Percentiles rank a stretch among this genome's conserved stretches.
Conservation (phyloP, 768 basidiomycete genomes). For the Panellus pusillus region DNA sequence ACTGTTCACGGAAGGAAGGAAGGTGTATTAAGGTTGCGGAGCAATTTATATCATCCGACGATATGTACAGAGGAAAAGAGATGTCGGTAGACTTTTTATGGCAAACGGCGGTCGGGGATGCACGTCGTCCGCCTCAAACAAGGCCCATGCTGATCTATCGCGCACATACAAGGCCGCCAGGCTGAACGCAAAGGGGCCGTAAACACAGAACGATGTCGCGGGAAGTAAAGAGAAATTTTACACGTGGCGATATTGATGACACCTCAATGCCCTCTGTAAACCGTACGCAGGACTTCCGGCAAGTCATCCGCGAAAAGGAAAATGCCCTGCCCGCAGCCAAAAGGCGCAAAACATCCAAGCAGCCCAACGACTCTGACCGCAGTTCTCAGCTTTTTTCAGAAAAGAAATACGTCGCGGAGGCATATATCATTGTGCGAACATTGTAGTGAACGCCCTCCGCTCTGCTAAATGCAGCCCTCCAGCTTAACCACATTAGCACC, state of each 20-base stretch:
- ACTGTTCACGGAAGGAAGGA: too few species aligned
- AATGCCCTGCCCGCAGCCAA: conserved; percentile 43
- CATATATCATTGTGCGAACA: conserved; percentile 62
- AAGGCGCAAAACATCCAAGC: conserved; percentile 45
- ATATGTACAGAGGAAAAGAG: conserved; percentile 7
- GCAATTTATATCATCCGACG: conserved; percentile 32
- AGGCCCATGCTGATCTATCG: conserved; percentile 39
- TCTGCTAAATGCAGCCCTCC: not conserved
- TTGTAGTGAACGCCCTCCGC: not conserved
- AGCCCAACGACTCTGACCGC: conserved; percentile 33
- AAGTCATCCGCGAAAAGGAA: conserved; percentile 50
- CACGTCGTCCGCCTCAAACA: conserved; percentile 74
- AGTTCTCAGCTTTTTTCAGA: conserved; percentile 44
- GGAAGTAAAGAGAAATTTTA: conserved; percentile 13
- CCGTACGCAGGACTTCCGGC: conserved; percentile 64
- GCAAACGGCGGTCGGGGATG: conserved; percentile 50
- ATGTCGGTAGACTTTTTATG: conserved; percentile 53
- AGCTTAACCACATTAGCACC: conserved; percentile 76
- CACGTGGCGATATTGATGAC: not conserved
- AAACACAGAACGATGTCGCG: conserved; percentile 20
- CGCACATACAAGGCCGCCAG: not conserved
- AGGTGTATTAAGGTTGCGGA: too few species aligned
- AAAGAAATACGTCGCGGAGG: conserved; percentile 74
- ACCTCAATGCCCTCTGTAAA: conserved; percentile 54
- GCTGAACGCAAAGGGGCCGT: conserved; percentile 9